These are phyloP conservation scores for Choanephora cucurbitarum DNA, from an alignment of 371 early-diverging fungal species.

Conservation along the genomic window DNA sequence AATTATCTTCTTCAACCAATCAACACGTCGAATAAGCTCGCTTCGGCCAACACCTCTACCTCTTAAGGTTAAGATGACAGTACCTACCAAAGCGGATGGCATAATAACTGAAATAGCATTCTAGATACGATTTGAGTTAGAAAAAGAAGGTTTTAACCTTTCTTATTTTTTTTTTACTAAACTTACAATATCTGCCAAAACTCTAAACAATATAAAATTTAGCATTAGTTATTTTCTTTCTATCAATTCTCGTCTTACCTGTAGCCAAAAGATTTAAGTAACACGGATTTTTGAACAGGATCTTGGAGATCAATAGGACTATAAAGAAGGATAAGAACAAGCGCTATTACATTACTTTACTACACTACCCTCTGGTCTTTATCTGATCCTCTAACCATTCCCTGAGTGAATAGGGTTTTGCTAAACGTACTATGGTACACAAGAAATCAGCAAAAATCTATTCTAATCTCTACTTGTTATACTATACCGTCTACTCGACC, in stretches of 20 bases:
- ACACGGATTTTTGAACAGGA: conserved; percentile 34
- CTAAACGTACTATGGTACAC: conserved; percentile 68
- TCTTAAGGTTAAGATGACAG: conserved; percentile 79
- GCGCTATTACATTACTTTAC: not conserved
- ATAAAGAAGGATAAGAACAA: not conserved
- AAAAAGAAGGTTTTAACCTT: not conserved
- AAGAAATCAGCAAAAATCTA: not conserved
- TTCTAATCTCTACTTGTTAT: not conserved
- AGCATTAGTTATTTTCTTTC: not conserved
- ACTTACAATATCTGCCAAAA: conserved; percentile 73
- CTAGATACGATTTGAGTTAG: conserved; percentile 20
- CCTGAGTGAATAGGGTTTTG: conserved; percentile 73
- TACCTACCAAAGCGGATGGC: conserved; percentile 86
- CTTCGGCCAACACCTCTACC: conserved; percentile 84
- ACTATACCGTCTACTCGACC: conserved; percentile 69
- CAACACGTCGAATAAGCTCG: conserved; percentile 80
- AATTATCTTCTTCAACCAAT: conserved; percentile 76
- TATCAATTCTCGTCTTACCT: conserved; percentile 26
- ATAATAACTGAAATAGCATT: conserved; percentile 75
- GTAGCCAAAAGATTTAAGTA: conserved; percentile 60
- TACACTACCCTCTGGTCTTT: conserved; percentile 48
- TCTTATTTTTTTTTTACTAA: too few species aligned
- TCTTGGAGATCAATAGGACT: conserved; percentile 39
- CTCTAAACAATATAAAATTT: conserved; percentile 34
- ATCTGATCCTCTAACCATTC: conserved; percentile 68